phyloP scores from a whole-genome alignment of 805 yeast genomes.

The Jamesozyma spencerorum region DNA sequence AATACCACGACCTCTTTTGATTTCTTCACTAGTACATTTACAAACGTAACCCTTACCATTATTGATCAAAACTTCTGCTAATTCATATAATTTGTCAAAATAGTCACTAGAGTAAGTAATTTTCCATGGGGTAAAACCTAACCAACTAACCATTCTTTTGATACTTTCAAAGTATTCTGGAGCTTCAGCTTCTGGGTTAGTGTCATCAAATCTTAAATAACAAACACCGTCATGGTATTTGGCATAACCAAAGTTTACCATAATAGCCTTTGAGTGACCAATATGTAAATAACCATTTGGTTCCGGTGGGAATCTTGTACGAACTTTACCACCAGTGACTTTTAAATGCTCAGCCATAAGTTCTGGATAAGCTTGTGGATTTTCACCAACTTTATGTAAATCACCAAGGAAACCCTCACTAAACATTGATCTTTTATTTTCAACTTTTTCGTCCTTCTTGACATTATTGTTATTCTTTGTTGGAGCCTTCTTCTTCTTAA shows the following conservation, averaged over 20 bases:
- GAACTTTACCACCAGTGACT: constrained; percentile 72
- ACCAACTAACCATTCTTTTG: constrained; percentile 78
- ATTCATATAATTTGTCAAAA: constrained; percentile 76
- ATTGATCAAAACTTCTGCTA: constrained; percentile 75
- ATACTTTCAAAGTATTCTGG: constrained; percentile 82
- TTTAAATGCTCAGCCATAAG: constrained; percentile 71
- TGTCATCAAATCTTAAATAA: constrained; percentile 90
- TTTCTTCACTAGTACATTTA: constrained; percentile 86
- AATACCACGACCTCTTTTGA: constrained; percentile 82
- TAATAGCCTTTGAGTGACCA: constrained; percentile 96
- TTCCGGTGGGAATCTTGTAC: constrained; percentile 94
- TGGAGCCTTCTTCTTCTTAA: constrained; percentile 54
- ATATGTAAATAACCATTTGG: constrained; percentile 98
- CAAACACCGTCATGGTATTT: constrained; percentile 78
- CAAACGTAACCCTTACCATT: constrained; percentile 80
- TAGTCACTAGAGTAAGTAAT: constrained; percentile 94
- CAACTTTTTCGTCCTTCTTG: constrained; percentile 10
- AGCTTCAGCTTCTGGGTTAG: constrained; percentile 98
- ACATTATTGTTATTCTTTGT: constrained; percentile 32
- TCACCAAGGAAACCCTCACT: constrained; percentile 93
- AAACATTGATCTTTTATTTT: constrained; percentile 64
- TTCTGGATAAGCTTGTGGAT: constrained; percentile 84
- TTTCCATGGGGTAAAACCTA: constrained; percentile 90
- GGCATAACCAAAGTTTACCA: constrained; percentile 97
- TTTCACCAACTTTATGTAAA: constrained; percentile 89